Evolutionary conservation across 495 filamentous ascomycete genomes (phyloP), one percentile per base, ranked within the genome.

Genomic region (Emericellopsis terricola): DNA sequence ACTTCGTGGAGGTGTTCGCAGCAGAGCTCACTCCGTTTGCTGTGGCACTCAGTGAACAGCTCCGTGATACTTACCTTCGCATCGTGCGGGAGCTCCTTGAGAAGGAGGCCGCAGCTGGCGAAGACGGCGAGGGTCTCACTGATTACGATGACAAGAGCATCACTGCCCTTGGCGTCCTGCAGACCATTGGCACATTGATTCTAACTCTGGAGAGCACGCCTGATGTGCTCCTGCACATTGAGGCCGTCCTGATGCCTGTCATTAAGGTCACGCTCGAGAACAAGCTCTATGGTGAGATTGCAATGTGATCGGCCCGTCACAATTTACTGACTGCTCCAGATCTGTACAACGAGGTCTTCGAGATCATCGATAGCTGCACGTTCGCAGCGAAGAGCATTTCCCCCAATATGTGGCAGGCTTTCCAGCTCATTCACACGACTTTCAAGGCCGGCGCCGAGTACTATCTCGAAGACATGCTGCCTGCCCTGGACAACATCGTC

Each of bases 321-420:
- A n/a, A n/a, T n/a, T n/a, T n/a, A n/a, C n/a, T n/a, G n/a, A n/a
- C n/a, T n/a, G n/a, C n/a, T n/a, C 16, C 40, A 73, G 80, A 97
- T 56, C 60, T 97, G 1, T 96, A 92, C 55, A 96, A 94, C 48
- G 89, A 97, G 47, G 71, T 94, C 9, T 97, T 97, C 47, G 89
- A 97, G 55, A 97, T 97, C 45, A 91, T 97, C 45, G 89, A 97
- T 52, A 92, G 82, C 64, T 97, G 91, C 59, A 97, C 91, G n/a
- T 97, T 96, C 49, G 78, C 89, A 11, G 85, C 89, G 23, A 97
- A 96, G 60, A 67, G 69, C 23, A 94, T 97, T 39, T 93, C 89
- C 3, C 74, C 79, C 15, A 92, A 78, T 20, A 97, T 97, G 89
- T 97, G 89, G 89, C 73, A 84, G 48, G 85, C 91, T 2, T 97